Conservation (phyloP, 208 protist genomes). For the Trypanosomatidae sp. region DNA sequence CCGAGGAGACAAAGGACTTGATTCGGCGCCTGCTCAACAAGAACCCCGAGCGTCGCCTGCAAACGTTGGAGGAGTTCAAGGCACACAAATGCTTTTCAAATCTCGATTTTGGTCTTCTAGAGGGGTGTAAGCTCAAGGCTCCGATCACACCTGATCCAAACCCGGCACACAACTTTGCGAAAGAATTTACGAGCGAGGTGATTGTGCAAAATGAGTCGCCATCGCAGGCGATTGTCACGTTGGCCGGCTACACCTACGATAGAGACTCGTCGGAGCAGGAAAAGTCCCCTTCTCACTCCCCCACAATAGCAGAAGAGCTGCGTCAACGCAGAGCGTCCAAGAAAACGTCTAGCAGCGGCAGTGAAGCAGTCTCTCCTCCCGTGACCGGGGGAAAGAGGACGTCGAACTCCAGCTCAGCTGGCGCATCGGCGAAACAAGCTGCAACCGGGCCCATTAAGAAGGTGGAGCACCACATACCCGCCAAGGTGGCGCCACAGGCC, state of each 20-base stretch:
- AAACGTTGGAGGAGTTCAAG: slow-evolving; percentile 81
- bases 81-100: slow-evolving; percentile 83
- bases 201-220: slow-evolving; percentile 32
- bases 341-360: background rate
- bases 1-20: slow-evolving; percentile 74
- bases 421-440: background rate
- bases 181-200: slow-evolving; percentile 63
- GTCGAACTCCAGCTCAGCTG: slow-evolving; percentile 1
- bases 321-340: slow-evolving; percentile 1
- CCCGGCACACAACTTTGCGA: slow-evolving; percentile 78
- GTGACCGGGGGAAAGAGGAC: slow-evolving; percentile 1
- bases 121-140: slow-evolving; percentile 57
- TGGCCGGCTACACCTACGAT: slow-evolving; percentile 75
- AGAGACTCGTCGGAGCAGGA: slow-evolving; percentile 5
- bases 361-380: background rate
- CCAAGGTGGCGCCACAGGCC: slow-evolving; percentile 8
- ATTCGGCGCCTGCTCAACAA: slow-evolving; percentile 80
- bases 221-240: slow-evolving; percentile 27
- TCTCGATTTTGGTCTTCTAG: slow-evolving; percentile 73
- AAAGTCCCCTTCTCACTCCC: background rate
- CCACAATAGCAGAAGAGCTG: slow-evolving; percentile 4
- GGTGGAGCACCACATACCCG: slow-evolving; percentile 1
- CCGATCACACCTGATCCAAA: slow-evolving; percentile 75
- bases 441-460: background rate
- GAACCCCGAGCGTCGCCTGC: slow-evolving; percentile 70